Base-by-base conservation (phyloP, 352 stramenopile species). In the Phytophthora podocarpi region DNA sequence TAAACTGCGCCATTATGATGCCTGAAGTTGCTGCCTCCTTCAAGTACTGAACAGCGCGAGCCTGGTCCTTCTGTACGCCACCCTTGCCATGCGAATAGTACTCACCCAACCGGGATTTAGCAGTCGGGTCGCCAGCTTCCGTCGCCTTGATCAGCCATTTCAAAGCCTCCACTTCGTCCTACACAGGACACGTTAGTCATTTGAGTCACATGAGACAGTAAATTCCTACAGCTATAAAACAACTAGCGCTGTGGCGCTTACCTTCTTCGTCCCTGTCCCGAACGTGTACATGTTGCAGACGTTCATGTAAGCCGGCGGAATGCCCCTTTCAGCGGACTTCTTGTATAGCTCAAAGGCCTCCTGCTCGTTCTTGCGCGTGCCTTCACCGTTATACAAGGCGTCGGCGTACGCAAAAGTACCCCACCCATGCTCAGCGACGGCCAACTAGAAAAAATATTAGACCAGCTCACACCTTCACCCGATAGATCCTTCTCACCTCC, bases 291-390 rank as follows among this genome's bases (percentile, higher is more conserved):
- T 92, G 56, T 90, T 93, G 59, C 83, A 77, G 31, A 95, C 80
- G 34, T 93, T 92, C 52, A 92, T 78, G 71, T 81, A 93, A 5
- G 87, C 83, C 4, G 85, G 84, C 5, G 83, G 83, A 26, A 95
- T 73, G 37, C 74, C 72, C 18, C 39, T 60, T 51, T 93, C 71
- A 28, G 87, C 87, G 15, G 80, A 91, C 31, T 66, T 74, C 23
- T 84, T 80, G 52, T 82, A 95, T 11, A 94, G 65, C 62, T 92
- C 76, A 45, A 95, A 95, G 13, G 85, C 85, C 60, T 91, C 90
- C 45, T 82, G 74, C 32, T 87, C 70, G 30, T 94, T 85, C 58
- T 88, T 83, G 18, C 79, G 77, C 13, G 72, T 90, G 15, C 87
- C 85, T 45, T 96, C 83, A 43, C 87, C 87, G 53, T 74, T 90